Conservation (phyloP, 2,329 filamentous ascomycete species). For the Cytospora leucostoma region DNA sequence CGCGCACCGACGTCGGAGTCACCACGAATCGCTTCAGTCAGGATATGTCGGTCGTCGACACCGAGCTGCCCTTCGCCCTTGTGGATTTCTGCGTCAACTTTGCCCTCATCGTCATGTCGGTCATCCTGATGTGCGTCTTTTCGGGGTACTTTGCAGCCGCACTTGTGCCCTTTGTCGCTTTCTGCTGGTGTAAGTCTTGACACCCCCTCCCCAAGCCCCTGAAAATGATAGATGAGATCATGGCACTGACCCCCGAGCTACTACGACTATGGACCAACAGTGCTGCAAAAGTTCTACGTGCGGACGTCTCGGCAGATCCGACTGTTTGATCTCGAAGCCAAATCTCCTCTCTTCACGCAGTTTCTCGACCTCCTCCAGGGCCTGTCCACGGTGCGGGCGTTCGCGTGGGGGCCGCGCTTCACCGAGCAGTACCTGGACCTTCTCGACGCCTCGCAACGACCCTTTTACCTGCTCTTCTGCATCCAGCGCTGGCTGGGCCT, state of each 20-base stretch:
- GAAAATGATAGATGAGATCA: conserved; percentile 1
- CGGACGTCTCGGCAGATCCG: conserved; percentile 36
- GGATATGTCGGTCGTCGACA: conserved; percentile 31
- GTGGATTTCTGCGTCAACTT: conserved; percentile 20
- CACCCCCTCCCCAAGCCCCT: neutral
- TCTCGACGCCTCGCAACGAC: conserved; percentile 28
- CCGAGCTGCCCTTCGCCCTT: conserved; percentile 27
- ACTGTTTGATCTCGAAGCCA: conserved; percentile 22
- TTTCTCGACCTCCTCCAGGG: conserved; percentile 9
- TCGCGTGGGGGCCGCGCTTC: conserved; percentile 13
- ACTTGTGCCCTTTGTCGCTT: conserved; percentile 15
- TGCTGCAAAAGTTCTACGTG: conserved; percentile 37
- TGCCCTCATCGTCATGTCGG: conserved; percentile 7
- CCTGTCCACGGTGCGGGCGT: conserved; percentile 18
- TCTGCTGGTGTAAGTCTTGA: conserved; percentile 18
- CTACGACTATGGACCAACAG: conserved; percentile 4
- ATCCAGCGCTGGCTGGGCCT: conserved; percentile 30
- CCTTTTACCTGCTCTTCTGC: conserved; percentile 28
- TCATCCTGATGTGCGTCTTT: conserved; percentile 20
- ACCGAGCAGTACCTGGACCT: conserved; percentile 3
- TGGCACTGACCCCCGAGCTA: conserved; percentile 1
- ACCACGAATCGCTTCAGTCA: conserved; percentile 32
- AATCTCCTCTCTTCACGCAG: neutral
- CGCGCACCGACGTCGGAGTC: conserved; percentile 30
- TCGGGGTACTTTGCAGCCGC: conserved; percentile 19